A percentile compares a stretch with the other conserved stretches of the same genome.
These are phyloP conservation scores for Alternaria sp. DNA, from an alignment of 2,329 filamentous ascomycete species.

Conservation along the genomic window DNA sequence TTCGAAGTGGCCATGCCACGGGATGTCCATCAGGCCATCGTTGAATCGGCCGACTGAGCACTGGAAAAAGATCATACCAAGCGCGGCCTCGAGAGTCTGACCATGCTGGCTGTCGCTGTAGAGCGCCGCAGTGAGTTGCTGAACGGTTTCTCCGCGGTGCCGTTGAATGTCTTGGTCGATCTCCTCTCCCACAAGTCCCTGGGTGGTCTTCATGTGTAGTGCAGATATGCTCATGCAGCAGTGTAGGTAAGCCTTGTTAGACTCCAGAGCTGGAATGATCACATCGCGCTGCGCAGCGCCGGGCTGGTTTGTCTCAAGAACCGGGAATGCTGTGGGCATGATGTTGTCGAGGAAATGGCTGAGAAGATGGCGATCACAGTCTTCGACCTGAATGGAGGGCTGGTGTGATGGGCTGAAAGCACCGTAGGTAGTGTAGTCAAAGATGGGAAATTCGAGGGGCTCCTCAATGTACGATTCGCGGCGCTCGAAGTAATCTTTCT, in stretches of 20 bases:
- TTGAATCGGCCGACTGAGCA: slow-evolving; percentile 87
- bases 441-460: slow-evolving; percentile 74
- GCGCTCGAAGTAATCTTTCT: slow-evolving; percentile 72
- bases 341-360: slow-evolving; percentile 92
- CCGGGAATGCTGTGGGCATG: slow-evolving; percentile 86
- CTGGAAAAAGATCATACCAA: slow-evolving; percentile 96
- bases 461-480: slow-evolving; percentile 68
- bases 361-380: slow-evolving; percentile 83
- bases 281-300: slow-evolving; percentile 81
- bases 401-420: slow-evolving; percentile 66
- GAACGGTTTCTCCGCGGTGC: slow-evolving; percentile 87
- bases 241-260: slow-evolving; percentile 92
- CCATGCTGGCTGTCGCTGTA: slow-evolving; percentile 81
- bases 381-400: slow-evolving; percentile 80
- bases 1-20: slow-evolving; percentile 97
- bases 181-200: slow-evolving; percentile 70
- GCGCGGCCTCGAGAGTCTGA: slow-evolving; percentile 87
- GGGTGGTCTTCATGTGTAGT: slow-evolving; percentile 85
- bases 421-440: slow-evolving; percentile 77
- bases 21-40: slow-evolving; percentile 85
- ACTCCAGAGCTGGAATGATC: slow-evolving; percentile 85
- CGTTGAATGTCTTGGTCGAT: slow-evolving; percentile 91
- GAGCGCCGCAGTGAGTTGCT: slow-evolving; percentile 81
- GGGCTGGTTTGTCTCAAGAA: slow-evolving; percentile 87
- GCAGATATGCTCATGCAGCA: slow-evolving; percentile 94